These are phyloP conservation scores for Botrytis tulipae DNA, from an alignment of 2,329 filamentous ascomycete genomes.

Conservation along the genomic window DNA sequence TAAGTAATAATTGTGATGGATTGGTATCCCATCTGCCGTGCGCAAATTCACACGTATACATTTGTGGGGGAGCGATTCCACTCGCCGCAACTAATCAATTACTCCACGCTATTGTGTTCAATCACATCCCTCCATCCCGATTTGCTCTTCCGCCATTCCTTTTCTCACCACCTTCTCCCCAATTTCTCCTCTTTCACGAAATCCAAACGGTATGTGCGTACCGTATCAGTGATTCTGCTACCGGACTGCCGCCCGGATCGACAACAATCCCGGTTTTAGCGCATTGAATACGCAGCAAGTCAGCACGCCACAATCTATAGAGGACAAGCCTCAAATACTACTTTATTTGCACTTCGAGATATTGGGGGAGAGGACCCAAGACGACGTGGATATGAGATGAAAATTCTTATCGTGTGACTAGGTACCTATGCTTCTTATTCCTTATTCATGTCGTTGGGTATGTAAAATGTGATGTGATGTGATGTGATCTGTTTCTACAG, in stretches of 20 bases:
- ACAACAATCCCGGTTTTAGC: slow-evolving; percentile 5
- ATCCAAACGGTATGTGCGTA: slow-evolving; percentile 6
- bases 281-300: neutral
- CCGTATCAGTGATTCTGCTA: neutral
- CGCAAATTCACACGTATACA: neutral
- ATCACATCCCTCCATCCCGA: neutral
- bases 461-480: neutral
- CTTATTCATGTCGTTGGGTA: neutral
- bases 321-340: neutral
- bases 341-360: slow-evolving; percentile 11
- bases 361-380: neutral
- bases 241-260: slow-evolving; percentile 16
- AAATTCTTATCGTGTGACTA: neutral
- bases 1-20: neutral
- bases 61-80: neutral
- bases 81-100: neutral
- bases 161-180: neutral
- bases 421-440: neutral
- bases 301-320: slow-evolving; percentile 10
- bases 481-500: neutral
- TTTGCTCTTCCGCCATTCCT: neutral
- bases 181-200: neutral
- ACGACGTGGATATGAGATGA: neutral
- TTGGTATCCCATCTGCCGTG: neutral
- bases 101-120: neutral